Evolutionary conservation across 2,329 filamentous ascomycete genomes (phyloP), one percentile per base, ranked within the genome.

Genomic region (Podosphaera aphanis): DNA sequence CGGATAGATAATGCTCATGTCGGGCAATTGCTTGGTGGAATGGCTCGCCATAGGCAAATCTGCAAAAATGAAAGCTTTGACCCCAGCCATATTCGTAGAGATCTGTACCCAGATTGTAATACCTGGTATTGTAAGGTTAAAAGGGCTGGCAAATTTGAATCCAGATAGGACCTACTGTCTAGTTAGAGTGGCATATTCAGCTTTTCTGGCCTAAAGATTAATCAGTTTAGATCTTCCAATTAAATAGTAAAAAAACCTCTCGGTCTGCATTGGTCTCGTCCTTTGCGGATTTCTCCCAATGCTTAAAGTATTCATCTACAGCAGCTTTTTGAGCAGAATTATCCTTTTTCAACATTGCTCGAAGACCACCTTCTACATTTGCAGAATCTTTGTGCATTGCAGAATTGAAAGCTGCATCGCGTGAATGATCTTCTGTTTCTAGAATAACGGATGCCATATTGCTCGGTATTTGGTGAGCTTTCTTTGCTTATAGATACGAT

Each of bases 41-140:
- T 46, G 75, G 68, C 67, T 98, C 90, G 60, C 83, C 82, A 55
- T 78, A 69, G 48, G 84, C 82, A 65, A 88, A 95, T 53, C 88
- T 83, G 67, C 84, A 93, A 72, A 98, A 95, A 66, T 98, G 90
- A 73, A 98, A 95, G 45, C 79, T 88, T 59, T 85, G 78, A 49
- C 83, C 83, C 86, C 90, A 98, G 57, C 86, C 90, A 57, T 93
- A 92, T 68, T 98, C 90, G 69, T 94, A 94, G 46, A 93, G 65
- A 61, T 94, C 86, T 53, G 86, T 94, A 18, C 83, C 85, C 45
- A 94, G 75, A 65, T 94, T 93, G 70, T 94, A 94, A 71, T 94
- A 93, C 63, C 80, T 84, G 54, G 55, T 18, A 53, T 46, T 11
- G 51, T 47, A 51, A 47, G 15, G 20, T 48, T 13, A 20, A 23